These are phyloP conservation scores for Marasmius sp. DNA, from an alignment of 1,284 basidiomycete species.

Conservation along the genomic window DNA sequence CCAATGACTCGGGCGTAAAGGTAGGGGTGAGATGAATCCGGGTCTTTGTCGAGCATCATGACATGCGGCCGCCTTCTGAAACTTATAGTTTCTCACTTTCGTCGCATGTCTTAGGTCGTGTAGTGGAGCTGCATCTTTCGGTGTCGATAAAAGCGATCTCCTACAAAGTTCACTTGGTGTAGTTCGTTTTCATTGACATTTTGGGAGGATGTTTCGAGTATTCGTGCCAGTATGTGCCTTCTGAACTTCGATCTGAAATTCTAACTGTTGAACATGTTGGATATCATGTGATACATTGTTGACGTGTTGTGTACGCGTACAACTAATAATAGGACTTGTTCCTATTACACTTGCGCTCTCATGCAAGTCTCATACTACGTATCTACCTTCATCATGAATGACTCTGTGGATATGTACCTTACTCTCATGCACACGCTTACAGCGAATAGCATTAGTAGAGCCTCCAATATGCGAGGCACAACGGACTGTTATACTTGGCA, in stretches of 20 bases:
- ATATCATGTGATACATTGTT: too few species aligned
- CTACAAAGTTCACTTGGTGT: slow-evolving; percentile 7
- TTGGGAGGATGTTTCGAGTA: neutral
- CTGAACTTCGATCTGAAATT: slow-evolving; percentile 7
- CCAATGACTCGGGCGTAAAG: slow-evolving; percentile 36
- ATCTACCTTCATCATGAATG: too few species aligned
- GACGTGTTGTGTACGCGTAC: too few species aligned
- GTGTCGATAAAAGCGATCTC: slow-evolving; percentile 16
- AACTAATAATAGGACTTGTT: too few species aligned
- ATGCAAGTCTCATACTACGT: too few species aligned
- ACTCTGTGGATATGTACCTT: too few species aligned
- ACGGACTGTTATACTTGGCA: too few species aligned
- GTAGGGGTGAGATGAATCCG: slow-evolving; percentile 21
- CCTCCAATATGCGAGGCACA: too few species aligned
- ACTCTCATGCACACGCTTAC: too few species aligned
- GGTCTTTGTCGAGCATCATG: slow-evolving; percentile 15
- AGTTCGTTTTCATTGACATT: neutral
- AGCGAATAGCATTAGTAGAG: too few species aligned
- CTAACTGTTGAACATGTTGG: too few species aligned
- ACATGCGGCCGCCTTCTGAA: slow-evolving; percentile 18
- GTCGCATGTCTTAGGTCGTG: slow-evolving; percentile 23
- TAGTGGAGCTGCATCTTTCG: slow-evolving; percentile 17
- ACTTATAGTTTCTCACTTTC: slow-evolving; percentile 23
- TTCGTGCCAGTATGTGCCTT: neutral
- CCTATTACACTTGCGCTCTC: too few species aligned